Percentiles rank a stretch among this genome's conserved stretches.
These are phyloP conservation scores for Ganoderma lucidum DNA, from an alignment of 1,284 basidiomycete genomes.

Conservation along the genomic window DNA sequence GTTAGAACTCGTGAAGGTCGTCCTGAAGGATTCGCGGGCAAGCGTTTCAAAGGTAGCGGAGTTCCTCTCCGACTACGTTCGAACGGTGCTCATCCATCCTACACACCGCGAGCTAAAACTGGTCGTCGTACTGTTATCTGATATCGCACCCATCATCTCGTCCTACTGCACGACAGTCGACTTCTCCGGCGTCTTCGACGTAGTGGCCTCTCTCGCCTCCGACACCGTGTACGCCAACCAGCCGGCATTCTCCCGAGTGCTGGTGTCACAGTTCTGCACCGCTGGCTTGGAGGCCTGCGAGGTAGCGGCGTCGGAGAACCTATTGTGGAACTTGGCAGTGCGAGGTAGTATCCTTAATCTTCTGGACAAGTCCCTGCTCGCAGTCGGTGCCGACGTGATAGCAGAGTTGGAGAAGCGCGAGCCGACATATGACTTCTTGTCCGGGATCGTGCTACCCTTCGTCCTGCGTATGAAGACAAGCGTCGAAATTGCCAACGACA, in stretches of 20 bases:
- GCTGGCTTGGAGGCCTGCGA: constrained; percentile 67
- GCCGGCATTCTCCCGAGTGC: constrained; percentile 56
- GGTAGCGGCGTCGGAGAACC: constrained; percentile 59
- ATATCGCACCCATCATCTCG: constrained; percentile 66
- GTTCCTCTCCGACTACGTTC: constrained; percentile 61
- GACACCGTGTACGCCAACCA: constrained; percentile 62
- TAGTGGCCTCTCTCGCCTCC: constrained; percentile 56
- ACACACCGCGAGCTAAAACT: constrained; percentile 54
- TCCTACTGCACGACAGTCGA: constrained; percentile 61
- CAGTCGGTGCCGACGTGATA: constrained; percentile 64
- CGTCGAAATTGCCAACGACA: constrained; percentile 51
- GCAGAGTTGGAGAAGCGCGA: constrained; percentile 62
- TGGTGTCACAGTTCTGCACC: constrained; percentile 66
- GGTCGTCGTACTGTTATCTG: constrained; percentile 61
- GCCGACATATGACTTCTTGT: constrained; percentile 65
- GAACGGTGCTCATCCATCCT: constrained; percentile 54
- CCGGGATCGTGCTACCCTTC: constrained; percentile 70
- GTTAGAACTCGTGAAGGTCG: constrained; percentile 64
- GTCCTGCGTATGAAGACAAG: constrained; percentile 62
- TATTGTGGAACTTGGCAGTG: constrained; percentile 58
- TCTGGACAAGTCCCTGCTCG: constrained; percentile 58
- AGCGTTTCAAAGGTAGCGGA: constrained; percentile 50
- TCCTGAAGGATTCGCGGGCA: constrained; percentile 63
- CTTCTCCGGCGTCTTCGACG: constrained; percentile 68
- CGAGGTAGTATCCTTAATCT: constrained; percentile 61